Evolutionary conservation across 2,329 filamentous ascomycete species (phyloP).

Genomic region (Fonsecaea multimorphosa): DNA sequence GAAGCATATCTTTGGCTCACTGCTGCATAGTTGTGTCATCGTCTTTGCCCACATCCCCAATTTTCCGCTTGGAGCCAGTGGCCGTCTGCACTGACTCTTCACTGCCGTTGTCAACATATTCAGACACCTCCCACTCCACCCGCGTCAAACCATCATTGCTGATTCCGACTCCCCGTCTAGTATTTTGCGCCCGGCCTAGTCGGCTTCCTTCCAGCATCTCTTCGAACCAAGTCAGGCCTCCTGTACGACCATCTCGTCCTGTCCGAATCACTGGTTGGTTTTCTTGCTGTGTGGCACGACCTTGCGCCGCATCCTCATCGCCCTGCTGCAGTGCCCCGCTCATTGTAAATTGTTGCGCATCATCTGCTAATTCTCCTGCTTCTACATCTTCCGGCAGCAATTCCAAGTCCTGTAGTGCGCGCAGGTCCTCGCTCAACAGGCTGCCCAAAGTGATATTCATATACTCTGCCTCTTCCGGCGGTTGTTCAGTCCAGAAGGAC

Average conservation of each 20-base stretch:
- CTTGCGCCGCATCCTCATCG: constrained; percentile 23
- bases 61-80: constrained; percentile 37
- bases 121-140: constrained; percentile 83
- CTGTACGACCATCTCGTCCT: constrained; percentile 38
- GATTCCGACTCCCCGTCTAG: constrained; percentile 61
- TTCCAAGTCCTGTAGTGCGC: constrained; percentile 74
- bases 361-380: constrained; percentile 38
- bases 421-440: constrained; percentile 72
- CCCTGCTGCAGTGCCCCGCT: constrained; percentile 5
- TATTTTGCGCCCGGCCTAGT: constrained; percentile 70
- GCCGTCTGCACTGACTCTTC: constrained; percentile 16
- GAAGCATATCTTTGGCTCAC: constrained; percentile 13
- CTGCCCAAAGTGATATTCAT: constrained; percentile 84
- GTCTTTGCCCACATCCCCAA: constrained; percentile 34
- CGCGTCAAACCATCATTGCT: constrained; percentile 68
- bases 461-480: constrained; percentile 72
- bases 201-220: constrained; percentile 76
- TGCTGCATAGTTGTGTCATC: constrained; percentile 32
- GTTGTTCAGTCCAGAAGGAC: constrained; percentile 80
- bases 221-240: constrained; percentile 85
- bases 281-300: background rate
- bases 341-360: constrained; percentile 7
- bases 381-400: constrained; percentile 64
- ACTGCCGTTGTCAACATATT: constrained; percentile 58
- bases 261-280: constrained; percentile 26